Percentiles rank a stretch among this genome's conserved stretches.
Evolutionary conservation across 148 eudicot species (phyloP).

Genomic region (Heliamphora exappendiculata): DNA sequence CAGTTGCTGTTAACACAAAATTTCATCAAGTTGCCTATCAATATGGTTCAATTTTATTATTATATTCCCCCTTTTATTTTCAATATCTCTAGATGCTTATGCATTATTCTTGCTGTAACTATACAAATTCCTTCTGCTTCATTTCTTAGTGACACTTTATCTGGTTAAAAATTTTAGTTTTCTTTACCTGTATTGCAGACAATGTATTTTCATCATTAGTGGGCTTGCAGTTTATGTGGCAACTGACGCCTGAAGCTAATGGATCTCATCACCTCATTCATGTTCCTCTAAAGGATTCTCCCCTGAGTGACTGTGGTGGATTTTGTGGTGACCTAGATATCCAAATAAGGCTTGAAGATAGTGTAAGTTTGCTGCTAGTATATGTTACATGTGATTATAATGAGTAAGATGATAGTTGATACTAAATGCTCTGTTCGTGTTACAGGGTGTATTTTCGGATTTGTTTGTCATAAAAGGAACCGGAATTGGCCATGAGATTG

Average conservation of each 20-base stretch:
- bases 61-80: background rate
- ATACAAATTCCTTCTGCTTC: background rate
- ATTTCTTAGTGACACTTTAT: background rate
- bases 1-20: too few species aligned
- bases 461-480: slow-evolving; percentile 73
- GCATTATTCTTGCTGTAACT: background rate
- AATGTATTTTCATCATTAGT: slow-evolving; percentile 89
- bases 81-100: background rate
- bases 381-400: background rate
- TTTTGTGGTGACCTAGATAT: slow-evolving; percentile 82
- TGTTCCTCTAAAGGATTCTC: slow-evolving; percentile 82
- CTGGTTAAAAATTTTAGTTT: slow-evolving; percentile 7
- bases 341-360: slow-evolving; percentile 73
- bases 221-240: slow-evolving; percentile 82
- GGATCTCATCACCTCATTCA: slow-evolving; percentile 66
- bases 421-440: slow-evolving; percentile 1
- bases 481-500: slow-evolving; percentile 79
- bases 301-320: slow-evolving; percentile 81
- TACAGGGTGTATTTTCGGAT: slow-evolving; percentile 77
- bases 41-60: too few species aligned
- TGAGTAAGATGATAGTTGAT: slow-evolving; percentile 7
- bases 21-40: too few species aligned
- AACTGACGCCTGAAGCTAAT: slow-evolving; percentile 61
- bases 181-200: slow-evolving; percentile 41
- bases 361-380: slow-evolving; percentile 37